Evolutionary conservation across 2,329 filamentous ascomycete genomes (phyloP), one percentile per base, ranked within the genome.

Genomic region (Dothistroma pini): DNA sequence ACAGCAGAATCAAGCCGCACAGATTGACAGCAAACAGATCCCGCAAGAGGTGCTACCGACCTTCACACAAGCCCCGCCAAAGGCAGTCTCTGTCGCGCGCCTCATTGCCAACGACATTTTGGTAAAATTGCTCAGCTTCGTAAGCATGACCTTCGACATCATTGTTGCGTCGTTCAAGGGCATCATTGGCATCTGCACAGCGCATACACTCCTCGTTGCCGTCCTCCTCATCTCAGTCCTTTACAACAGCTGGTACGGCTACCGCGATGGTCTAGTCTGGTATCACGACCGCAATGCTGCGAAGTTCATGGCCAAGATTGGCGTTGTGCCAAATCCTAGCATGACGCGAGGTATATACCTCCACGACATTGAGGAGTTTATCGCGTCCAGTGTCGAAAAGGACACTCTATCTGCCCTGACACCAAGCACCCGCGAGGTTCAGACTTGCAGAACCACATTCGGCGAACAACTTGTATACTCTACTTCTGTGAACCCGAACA

Each of bases 281-380:
- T 96, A 90, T 89, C 83, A 85, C 51, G 93, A 97, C 77, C 85
- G 91, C 60, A 88, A 85, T 62, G 91, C 93, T 1, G 84, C 83
- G 16, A 87, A 82, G 47, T 96, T 93, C 74, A 95, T 99, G 91
- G 80, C 81, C 35, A 83, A 87, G 12, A 78, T 97, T 14, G 93
- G 93, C 10, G 86, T 97, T 8, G 83, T 84, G 2, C 91, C 93
- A 8, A 89, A 96, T 67, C 76, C 83, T 21, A 84, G 89, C 64
- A 93, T 97, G 90, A 90, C 89, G 76, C 91, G 89, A 74, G 86
- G 90, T 9, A 86, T 99, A 29, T 96, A 95, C 72, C 77, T 97
- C 59, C 82, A 82, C 56, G 93, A 97, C 74, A 80, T 97, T 54
- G 87, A 92, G 61, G 85, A 89, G 16, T 78, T 84, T 56, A 71